Evolutionary conservation across 306 rosid species (phyloP), one percentile per base, ranked within the genome.

Genomic region (Medicago ruthenica): DNA sequence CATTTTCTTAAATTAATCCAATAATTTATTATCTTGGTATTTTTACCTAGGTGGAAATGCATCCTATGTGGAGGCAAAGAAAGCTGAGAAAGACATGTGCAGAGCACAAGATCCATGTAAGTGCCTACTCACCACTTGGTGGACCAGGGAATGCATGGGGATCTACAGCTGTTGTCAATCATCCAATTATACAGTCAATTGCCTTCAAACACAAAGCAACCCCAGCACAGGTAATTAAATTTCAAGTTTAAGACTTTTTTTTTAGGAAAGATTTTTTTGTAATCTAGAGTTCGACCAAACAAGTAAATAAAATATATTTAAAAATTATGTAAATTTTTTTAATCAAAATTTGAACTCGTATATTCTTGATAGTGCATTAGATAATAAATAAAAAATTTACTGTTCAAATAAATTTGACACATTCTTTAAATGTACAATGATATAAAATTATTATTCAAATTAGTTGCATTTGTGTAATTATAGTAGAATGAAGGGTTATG

Each of bases 121-220:
- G 98, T 14, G 97, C 96, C 3, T 94, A 92, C 71, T 92, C 97
- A 71, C 98, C 98, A 8, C 81, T 94, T 34, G 97, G 98, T 76
- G 95, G 90, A 18, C 97, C 96, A 13, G 98, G 98, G 9, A 88
- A 94, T 81, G 80, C 88, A 22, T 94, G 97, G 98, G 98, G 98
- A 17, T 94, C 98, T 62, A 82, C 86, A 7, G 90, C 88, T 60
- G 95, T 91, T 79, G 85, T 94, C 24, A 42, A 89, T 22, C 81
- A 81, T 75, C 90, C 91, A 13, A 71, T 65, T 54, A 88, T 91
- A 17, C 70, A 83, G 75, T 83, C 95, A 80, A 88, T 94, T 71
- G 97, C 97, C 34, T 79, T 13, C 67, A 82, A 90, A 42, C 88
- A 76, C 90, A 80, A 53, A 1, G 89, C 92, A 67, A 90, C 92